Conservation (phyloP, 2,329 filamentous ascomycete species). For the Drechslera avenae region DNA sequence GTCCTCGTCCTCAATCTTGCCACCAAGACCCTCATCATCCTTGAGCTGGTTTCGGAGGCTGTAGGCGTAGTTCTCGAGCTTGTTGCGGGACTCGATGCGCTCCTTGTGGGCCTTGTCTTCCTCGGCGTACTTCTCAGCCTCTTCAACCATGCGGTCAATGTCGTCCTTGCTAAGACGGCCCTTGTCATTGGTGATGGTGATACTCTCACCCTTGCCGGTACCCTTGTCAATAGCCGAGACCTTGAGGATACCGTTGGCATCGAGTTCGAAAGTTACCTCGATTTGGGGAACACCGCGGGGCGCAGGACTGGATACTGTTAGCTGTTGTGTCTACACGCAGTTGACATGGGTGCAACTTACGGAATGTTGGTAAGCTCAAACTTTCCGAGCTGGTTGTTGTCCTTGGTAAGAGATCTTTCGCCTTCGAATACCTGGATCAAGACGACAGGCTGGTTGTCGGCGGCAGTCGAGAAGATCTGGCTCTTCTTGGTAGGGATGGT, state of each 20-base stretch:
- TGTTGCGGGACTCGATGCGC: constrained; percentile 95
- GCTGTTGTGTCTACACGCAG: background rate
- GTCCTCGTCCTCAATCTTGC: constrained; percentile 98
- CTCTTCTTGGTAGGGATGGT: constrained; percentile 95
- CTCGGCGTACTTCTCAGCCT: constrained; percentile 98
- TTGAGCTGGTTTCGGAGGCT: constrained; percentile 99
- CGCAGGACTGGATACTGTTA: constrained; percentile 61
- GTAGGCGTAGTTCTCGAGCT: constrained; percentile 99
- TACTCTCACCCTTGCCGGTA: constrained; percentile 94
- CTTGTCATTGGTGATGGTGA: constrained; percentile 99
- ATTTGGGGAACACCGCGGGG: constrained; percentile 97
- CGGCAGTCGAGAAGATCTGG: constrained; percentile 96
- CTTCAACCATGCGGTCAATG: constrained; percentile 98
- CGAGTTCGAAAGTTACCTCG: constrained; percentile 96
- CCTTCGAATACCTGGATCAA: constrained; percentile 95
- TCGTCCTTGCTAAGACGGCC: constrained; percentile 94
- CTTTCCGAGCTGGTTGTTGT: constrained; percentile 93
- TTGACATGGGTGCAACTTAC: constrained; percentile 31
- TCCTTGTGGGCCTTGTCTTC: constrained; percentile 98
- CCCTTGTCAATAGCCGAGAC: constrained; percentile 97
- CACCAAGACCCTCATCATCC: constrained; percentile 93
- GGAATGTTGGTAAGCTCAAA: constrained; percentile 97
- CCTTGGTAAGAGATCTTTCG: constrained; percentile 79
- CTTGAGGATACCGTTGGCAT: constrained; percentile 98
- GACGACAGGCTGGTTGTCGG: constrained; percentile 95